Percentiles rank a stretch among this genome's conserved stretches.
These are phyloP conservation scores for Glarea lozoyensis DNA, from an alignment of 495 filamentous ascomycete species.

Conservation along the genomic window DNA sequence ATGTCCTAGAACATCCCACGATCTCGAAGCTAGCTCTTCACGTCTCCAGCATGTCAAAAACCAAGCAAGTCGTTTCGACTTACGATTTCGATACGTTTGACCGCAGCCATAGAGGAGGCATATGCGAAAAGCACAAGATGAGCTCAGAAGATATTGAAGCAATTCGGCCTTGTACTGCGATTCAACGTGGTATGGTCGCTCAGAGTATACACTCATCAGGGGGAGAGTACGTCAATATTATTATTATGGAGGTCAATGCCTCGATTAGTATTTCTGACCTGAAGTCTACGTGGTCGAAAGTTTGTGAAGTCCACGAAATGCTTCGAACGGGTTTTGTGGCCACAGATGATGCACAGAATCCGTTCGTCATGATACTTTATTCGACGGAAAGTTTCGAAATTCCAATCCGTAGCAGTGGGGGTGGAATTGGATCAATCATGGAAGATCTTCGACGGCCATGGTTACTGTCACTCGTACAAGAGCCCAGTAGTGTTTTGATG, in stretches of 20 bases:
- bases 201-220: constrained; percentile 49
- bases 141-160: constrained; percentile 26
- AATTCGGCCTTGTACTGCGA: constrained; percentile 53
- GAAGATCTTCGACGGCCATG: constrained; percentile 25
- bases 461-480: constrained; percentile 31
- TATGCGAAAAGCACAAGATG: constrained; percentile 21
- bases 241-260: constrained; percentile 33
- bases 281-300: constrained; percentile 14
- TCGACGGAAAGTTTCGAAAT: constrained; percentile 18
- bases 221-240: constrained; percentile 52
- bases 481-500: constrained; percentile 20
- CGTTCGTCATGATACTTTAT: constrained; percentile 52
- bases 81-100: constrained; percentile 35
- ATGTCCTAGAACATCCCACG: constrained; percentile 58
- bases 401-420: constrained; percentile 27
- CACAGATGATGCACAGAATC: constrained; percentile 19
- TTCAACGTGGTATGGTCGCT: constrained; percentile 55
- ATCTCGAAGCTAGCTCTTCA: constrained; percentile 34
- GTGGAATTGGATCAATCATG: not conserved
- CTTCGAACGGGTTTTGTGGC: constrained; percentile 17
- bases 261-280: constrained; percentile 5
- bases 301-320: constrained; percentile 14
- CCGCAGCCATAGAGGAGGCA: constrained; percentile 22
- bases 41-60: constrained; percentile 12
- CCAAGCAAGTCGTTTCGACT: not conserved